These are phyloP conservation scores for Arabidopsis arenosa DNA, from an alignment of 345 rosid genomes.

Conservation along the genomic window DNA sequence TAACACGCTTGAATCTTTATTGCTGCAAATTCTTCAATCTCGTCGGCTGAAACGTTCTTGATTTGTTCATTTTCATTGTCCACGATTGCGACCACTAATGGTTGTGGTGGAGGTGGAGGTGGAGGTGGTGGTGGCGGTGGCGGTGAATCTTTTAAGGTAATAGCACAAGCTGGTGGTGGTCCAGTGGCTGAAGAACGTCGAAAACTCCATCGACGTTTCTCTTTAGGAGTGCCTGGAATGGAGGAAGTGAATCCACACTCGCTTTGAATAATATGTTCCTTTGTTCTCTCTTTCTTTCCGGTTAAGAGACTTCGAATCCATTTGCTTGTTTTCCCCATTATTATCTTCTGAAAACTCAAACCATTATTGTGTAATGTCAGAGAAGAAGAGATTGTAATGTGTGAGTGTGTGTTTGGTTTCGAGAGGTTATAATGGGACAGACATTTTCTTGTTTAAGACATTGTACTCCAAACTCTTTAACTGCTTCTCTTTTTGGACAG, in stretches of 20 bases:
- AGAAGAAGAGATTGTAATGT: conserved; percentile 36
- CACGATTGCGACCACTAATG: conserved; percentile 11
- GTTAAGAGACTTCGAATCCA: conserved; percentile 78
- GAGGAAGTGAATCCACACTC: conserved; percentile 59
- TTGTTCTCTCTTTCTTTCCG: conserved; percentile 70
- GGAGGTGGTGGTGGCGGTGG: conserved; percentile 35
- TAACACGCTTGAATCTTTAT: conserved; percentile 75
- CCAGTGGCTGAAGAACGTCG: conserved; percentile 74
- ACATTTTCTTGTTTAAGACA: conserved; percentile 36
- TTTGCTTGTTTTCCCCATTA: conserved; percentile 86
- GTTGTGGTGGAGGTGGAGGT: conserved; percentile 28
- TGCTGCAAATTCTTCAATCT: conserved; percentile 67
- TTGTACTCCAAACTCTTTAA: conserved; percentile 39
- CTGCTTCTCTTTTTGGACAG: conserved; percentile 41
- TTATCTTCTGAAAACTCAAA: conserved; percentile 30
- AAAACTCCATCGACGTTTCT: conserved; percentile 90
- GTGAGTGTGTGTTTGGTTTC: conserved; percentile 34
- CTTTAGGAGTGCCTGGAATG: conserved; percentile 68
- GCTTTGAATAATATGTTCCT: conserved; percentile 40
- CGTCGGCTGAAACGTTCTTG: conserved; percentile 1
- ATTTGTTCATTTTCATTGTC: conserved; percentile 11
- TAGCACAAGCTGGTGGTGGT: conserved; percentile 38
- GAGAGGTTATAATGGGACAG: conserved; percentile 33
- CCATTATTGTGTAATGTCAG: conserved; percentile 34
- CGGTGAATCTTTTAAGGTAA: conserved; percentile 23